These are phyloP conservation scores for Xerophyta viscosa DNA, from an alignment of 106 monocot genomes.

Conservation along the genomic window DNA sequence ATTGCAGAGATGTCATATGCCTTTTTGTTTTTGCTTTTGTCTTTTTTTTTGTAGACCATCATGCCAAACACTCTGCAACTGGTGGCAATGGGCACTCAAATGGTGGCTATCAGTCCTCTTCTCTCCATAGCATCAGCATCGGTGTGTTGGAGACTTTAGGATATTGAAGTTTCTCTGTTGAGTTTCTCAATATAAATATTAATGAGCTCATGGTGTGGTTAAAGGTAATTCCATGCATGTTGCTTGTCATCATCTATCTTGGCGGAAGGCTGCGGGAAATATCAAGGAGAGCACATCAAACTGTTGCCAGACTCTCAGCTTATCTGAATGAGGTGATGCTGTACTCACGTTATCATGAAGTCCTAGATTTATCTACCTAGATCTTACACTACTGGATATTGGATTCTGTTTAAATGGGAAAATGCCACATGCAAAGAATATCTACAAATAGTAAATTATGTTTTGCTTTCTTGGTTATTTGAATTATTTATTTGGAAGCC, in stretches of 20 bases:
- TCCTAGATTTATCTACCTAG: background rate
- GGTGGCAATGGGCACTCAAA: slow-evolving; percentile 55
- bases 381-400: background rate
- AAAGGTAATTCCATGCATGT: slow-evolving; percentile 61
- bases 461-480: too few species aligned
- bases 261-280: slow-evolving; percentile 51
- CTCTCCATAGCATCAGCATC: slow-evolving; percentile 45
- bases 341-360: background rate
- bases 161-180: background rate
- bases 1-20: background rate
- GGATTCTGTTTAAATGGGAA: too few species aligned
- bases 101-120: slow-evolving; percentile 57
- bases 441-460: too few species aligned
- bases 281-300: slow-evolving; percentile 47
- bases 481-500: too few species aligned
- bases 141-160: slow-evolving; percentile 20
- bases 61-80: slow-evolving; percentile 65
- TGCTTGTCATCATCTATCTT: slow-evolving; percentile 38
- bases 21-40: background rate
- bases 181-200: background rate
- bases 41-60: slow-evolving; percentile 25
- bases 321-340: slow-evolving; percentile 65
- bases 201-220: slow-evolving; percentile 2
- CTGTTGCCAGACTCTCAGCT: slow-evolving; percentile 52
- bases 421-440: too few species aligned